Evolutionary conservation across 2,329 filamentous ascomycete genomes (phyloP).

Genomic region (Pseudocercospora pini-densiflorae): DNA sequence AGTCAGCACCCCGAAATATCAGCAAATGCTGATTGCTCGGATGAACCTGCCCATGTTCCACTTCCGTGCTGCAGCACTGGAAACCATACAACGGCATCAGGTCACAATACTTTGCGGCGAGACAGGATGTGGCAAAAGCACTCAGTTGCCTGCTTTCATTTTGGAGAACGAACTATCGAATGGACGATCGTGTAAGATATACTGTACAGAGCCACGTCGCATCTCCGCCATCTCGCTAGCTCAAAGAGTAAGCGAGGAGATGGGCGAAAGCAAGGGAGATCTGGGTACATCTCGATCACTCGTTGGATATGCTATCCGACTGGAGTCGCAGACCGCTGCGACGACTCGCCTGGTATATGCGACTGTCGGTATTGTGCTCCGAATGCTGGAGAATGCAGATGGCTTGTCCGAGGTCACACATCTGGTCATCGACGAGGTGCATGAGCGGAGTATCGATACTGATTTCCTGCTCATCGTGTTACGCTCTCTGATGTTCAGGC

Average conservation of each 20-base stretch:
- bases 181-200: constrained; percentile 85
- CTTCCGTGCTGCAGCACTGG: constrained; percentile 78
- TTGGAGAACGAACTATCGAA: constrained; percentile 84
- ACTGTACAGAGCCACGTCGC: constrained; percentile 91
- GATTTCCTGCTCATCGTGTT: constrained; percentile 94
- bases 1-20: constrained; percentile 61
- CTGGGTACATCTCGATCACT: constrained; percentile 82
- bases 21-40: constrained; percentile 77
- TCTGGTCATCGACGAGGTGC: constrained; percentile 94
- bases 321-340: constrained; percentile 83
- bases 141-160: constrained; percentile 93
- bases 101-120: constrained; percentile 95
- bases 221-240: constrained; percentile 97
- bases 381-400: constrained; percentile 90
- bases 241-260: constrained; percentile 88
- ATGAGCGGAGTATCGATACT: constrained; percentile 94
- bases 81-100: constrained; percentile 76
- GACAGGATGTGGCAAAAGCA: constrained; percentile 96
- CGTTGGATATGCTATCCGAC: constrained; percentile 90
- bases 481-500: constrained; percentile 74
- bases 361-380: constrained; percentile 89
- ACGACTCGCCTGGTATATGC: constrained; percentile 89
- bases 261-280: constrained; percentile 82
- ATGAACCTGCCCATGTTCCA: constrained; percentile 88
- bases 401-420: constrained; percentile 90